A percentile compares a stretch with the other conserved stretches of the same genome.
Evolutionary conservation across 768 basidiomycete species (phyloP).

Genomic region (Phylloporus sp.): DNA sequence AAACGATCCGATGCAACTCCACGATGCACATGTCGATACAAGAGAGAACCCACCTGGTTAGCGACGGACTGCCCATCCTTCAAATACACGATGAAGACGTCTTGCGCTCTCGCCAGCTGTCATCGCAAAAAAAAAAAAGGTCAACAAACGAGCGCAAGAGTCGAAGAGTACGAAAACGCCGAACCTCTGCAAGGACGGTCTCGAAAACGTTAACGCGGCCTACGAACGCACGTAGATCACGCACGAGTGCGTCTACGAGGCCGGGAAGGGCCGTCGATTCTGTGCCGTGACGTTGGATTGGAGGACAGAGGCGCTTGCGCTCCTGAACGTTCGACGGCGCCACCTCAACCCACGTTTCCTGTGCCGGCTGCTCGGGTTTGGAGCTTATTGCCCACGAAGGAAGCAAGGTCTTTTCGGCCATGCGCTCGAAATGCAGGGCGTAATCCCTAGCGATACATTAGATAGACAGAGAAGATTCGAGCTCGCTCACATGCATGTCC

Average conservation of each 20-base stretch:
- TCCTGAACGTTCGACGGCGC: not conserved
- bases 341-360: not conserved
- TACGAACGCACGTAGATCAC: constrained; percentile 9
- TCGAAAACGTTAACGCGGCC: constrained; percentile 8
- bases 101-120: constrained; percentile 18
- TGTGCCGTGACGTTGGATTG: not conserved
- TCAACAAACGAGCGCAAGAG: too few species aligned
- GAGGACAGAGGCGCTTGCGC: not conserved
- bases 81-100: constrained; percentile 14
- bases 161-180: not conserved
- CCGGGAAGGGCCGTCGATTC: not conserved
- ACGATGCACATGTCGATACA: not conserved
- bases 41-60: constrained; percentile 5
- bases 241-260: constrained; percentile 2
- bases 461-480: not conserved
- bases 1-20: too few species aligned
- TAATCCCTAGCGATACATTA: constrained; percentile 8
- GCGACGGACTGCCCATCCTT: constrained; percentile 17
- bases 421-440: constrained; percentile 2
- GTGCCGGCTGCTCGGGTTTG: not conserved
- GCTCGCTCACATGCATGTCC: constrained; percentile 3
- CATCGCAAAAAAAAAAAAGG: too few species aligned
- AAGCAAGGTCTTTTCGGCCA: not conserved
- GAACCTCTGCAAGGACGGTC: constrained; percentile 13
- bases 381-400: not conserved